Base-by-base conservation (phyloP, 1,284 basidiomycete species). In the Vanrija pseudolonga region DNA sequence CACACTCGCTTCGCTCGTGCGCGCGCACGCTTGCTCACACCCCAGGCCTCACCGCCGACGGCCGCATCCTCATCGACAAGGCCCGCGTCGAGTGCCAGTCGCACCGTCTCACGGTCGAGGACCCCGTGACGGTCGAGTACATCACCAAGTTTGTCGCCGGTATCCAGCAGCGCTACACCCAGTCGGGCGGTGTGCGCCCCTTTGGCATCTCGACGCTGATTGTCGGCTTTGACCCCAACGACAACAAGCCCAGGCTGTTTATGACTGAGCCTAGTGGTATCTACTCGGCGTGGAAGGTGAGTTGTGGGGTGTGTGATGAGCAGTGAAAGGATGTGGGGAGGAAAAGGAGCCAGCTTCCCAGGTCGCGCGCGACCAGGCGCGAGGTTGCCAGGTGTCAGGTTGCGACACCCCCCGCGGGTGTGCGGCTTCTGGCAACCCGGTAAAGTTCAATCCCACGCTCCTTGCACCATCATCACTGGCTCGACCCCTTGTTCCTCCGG, bases 181-280 rank as follows among this genome's bases (percentile, higher is more conserved):
- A 99, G 81, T 98, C 95, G 11, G 96, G 96, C 63, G 96, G 96
- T 81, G 93, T 97, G 42, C 84, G 96, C 57, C 96, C 96, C 32
- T 99, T 98, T 72, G 96, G 96, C 66, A 94, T 98, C 67, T 94
- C 95, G 20, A 97, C 93, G 9, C 83, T 99, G 47, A 90, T 99
- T 62, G 87, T 97, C 61, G 96, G 96, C 42, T 99, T 98, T 70
- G 95, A 99, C 74, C 93, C 93, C 23, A 82, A 96, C 73, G 94
- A 97, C 70, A 83, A 81, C 36, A 83, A 81, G 59, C 96, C 96
- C 41, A 85, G 88, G 55, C 80, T 99, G 43, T 99, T 98, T 77
- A 89, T 93, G 77, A 98, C 96, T 17, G 96, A 99, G 76, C 96
- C 96, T 0, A 90, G 89, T 68, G 96, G 96, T 23, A 98, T 98